phyloP scores from a whole-genome alignment of 495 filamentous ascomycete genomes.

The Annulohypoxylon stygium region DNA sequence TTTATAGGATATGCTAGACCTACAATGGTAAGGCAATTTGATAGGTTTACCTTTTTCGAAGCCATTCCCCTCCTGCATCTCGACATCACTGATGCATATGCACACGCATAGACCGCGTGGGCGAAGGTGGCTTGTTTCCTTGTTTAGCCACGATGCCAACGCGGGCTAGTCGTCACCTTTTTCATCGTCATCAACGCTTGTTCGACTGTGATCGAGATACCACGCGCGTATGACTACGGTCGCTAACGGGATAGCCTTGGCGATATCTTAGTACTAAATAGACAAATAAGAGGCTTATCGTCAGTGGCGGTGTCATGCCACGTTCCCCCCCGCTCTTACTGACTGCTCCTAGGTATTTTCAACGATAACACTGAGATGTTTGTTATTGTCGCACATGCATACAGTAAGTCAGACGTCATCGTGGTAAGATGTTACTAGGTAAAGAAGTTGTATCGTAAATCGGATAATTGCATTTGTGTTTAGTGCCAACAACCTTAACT shows the following conservation, averaged over 20 bases:
- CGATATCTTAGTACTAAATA: conserved; percentile 6
- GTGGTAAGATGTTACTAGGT: background rate
- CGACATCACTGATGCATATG: conserved; percentile 44
- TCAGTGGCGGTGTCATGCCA: conserved; percentile 28
- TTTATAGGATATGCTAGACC: conserved; percentile 14
- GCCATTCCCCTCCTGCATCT: conserved; percentile 41
- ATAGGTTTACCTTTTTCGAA: conserved; percentile 33
- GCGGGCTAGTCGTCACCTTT: conserved; percentile 17
- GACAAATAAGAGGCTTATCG: conserved; percentile 24
- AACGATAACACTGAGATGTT: background rate
- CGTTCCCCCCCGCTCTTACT: conserved; percentile 10
- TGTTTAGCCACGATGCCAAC: conserved; percentile 47
- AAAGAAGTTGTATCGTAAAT: background rate
- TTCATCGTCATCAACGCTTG: conserved; percentile 30
- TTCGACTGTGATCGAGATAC: conserved; percentile 25
- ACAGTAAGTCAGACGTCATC: conserved; percentile 31
- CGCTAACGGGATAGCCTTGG: background rate
- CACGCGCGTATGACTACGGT: conserved; percentile 18
- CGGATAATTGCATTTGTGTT: conserved; percentile 14
- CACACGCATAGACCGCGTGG: conserved; percentile 27
- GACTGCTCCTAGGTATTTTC: background rate
- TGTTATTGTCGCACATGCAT: background rate
- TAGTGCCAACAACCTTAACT: background rate
- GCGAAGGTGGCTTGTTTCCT: conserved; percentile 48
- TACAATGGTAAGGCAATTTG: conserved; percentile 13